Conservation (phyloP, 805 yeast species). For the Lachancea sp. region DNA sequence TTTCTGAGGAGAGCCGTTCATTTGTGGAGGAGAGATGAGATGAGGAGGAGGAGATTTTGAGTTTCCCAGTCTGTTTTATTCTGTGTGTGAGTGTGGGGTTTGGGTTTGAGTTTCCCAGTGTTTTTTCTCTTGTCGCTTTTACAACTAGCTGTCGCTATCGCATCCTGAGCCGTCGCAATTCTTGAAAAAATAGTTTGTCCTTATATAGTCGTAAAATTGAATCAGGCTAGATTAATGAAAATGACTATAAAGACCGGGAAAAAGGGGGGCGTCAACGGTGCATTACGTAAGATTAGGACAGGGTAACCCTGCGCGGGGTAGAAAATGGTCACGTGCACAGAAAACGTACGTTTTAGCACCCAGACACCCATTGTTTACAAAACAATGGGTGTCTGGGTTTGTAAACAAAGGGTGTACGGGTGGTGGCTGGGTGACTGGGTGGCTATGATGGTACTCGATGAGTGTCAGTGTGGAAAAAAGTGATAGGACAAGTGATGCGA, state of each 20-base stretch:
- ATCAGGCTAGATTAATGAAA: not conserved
- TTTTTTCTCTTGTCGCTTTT: not conserved
- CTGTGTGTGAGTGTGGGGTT: not conserved
- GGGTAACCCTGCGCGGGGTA: too few species aligned
- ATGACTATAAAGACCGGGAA: not conserved
- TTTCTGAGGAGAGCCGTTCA: conserved; percentile 29
- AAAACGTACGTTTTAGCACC: not conserved
- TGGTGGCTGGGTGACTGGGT: not conserved
- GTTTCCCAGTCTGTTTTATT: not conserved
- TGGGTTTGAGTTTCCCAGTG: not conserved
- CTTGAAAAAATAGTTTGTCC: not conserved
- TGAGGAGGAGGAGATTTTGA: not conserved
- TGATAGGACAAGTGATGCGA: too few species aligned
- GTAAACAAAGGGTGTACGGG: not conserved
- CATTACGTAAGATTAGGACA: not conserved
- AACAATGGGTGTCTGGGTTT: conserved; percentile 15
- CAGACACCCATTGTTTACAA: conserved; percentile 8
- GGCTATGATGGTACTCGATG: too few species aligned
- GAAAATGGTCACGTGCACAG: not conserved
- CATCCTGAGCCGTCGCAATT: not conserved
- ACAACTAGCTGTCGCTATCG: not conserved
- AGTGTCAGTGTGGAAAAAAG: too few species aligned
- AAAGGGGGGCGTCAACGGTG: not conserved
- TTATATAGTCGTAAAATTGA: not conserved
- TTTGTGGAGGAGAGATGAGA: not conserved